Conservation (phyloP, 1,284 basidiomycete species). For the Sanghuangporus sanghuang region DNA sequence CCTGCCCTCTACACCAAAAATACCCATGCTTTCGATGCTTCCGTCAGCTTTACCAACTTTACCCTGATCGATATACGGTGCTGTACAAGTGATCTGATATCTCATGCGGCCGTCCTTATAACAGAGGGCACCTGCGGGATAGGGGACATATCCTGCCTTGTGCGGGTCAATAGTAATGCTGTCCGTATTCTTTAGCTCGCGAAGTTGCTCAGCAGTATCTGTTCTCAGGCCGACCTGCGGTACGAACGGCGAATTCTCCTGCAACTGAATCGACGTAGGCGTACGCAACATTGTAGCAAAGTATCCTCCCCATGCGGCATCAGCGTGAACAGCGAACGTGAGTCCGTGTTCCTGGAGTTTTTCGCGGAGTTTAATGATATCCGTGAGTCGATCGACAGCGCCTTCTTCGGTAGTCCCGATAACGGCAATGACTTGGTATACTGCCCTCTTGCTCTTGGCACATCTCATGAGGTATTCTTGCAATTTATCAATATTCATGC, state of each 20-base stretch:
- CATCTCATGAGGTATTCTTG: constrained; percentile 28
- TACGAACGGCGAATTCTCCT: constrained; percentile 21
- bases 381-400: constrained; percentile 37
- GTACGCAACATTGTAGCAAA: constrained; percentile 36
- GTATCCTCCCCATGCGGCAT: constrained; percentile 44
- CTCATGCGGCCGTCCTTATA: constrained; percentile 38
- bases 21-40: constrained; percentile 35
- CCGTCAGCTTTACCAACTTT: too few relatives aligned
- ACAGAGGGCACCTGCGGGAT: constrained; percentile 39
- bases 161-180: constrained; percentile 44
- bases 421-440: constrained; percentile 41
- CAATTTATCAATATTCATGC: constrained; percentile 31
- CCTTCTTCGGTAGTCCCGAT: constrained; percentile 44
- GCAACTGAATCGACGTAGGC: constrained; percentile 4
- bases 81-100: constrained; percentile 37
- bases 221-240: constrained; percentile 26
- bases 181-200: constrained; percentile 28
- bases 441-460: constrained; percentile 27
- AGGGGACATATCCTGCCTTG: constrained; percentile 40
- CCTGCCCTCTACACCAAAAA: constrained; percentile 44
- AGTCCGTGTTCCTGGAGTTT: constrained; percentile 30
- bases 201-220: constrained; percentile 25
- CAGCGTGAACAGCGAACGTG: constrained; percentile 37
- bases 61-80: constrained; percentile 31
- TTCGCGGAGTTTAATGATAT: constrained; percentile 33